These are phyloP conservation scores for Echinosophora koreensis DNA, from an alignment of 306 rosid genomes.

Conservation along the genomic window DNA sequence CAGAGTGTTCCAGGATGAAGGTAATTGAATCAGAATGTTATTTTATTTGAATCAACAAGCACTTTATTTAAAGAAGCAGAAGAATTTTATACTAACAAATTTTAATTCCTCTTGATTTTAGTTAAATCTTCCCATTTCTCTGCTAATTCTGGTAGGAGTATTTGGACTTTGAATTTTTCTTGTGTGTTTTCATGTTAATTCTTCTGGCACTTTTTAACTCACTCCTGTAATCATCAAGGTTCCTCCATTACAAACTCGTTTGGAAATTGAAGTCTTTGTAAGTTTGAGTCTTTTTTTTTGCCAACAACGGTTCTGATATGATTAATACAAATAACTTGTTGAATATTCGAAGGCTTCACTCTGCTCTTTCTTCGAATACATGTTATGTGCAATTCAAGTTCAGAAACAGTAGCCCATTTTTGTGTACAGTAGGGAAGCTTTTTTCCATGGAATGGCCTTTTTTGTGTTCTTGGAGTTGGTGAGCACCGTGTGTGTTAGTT, in stretches of 20 bases:
- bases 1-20: slow-evolving; percentile 81
- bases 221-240: background rate
- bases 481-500: background rate
- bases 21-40: slow-evolving; percentile 50
- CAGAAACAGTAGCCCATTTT: background rate
- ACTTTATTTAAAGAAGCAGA: background rate
- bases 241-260: background rate
- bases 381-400: background rate
- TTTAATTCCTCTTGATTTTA: background rate
- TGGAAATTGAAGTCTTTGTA: no score
- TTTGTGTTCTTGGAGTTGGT: background rate
- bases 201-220: background rate
- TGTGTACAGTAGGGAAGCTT: background rate
- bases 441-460: background rate
- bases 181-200: background rate
- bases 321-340: no score
- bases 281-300: background rate
- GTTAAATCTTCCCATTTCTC: background rate
- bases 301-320: background rate
- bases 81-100: background rate
- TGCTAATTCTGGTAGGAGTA: background rate
- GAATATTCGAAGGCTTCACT: no score
- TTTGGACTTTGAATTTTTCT: background rate
- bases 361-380: background rate
- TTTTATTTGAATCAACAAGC: slow-evolving; percentile 13